A percentile compares a stretch with the other conserved stretches of the same genome.
Conservation (phyloP, 2,329 filamentous ascomycete genomes). For the Pseudogymnoascus verrucosus region DNA sequence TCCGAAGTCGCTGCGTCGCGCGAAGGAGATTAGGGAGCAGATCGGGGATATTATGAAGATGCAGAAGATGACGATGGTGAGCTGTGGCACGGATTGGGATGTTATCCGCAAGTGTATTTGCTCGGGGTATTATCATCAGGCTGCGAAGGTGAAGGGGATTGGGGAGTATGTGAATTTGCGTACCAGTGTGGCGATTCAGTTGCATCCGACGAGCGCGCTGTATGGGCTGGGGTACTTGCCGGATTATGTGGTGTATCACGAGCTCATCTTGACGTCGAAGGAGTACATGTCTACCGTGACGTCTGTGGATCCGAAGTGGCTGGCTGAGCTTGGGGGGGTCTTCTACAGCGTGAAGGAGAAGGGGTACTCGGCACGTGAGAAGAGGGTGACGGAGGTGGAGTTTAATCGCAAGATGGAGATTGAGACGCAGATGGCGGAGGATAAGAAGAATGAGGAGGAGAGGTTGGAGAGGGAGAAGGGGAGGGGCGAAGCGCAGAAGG, state of each 20-base stretch:
- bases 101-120: constrained; percentile 93
- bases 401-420: constrained; percentile 92
- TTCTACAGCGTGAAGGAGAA: constrained; percentile 98
- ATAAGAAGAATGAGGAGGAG: constrained; percentile 62
- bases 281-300: constrained; percentile 99
- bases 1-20: constrained; percentile 83
- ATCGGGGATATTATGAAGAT: constrained; percentile 88
- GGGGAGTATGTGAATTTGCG: constrained; percentile 96
- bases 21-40: constrained; percentile 91
- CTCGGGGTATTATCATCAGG: constrained; percentile 96
- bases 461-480: constrained; percentile 44
- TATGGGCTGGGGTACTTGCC: constrained; percentile 91
- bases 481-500: constrained; percentile 36
- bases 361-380: constrained; percentile 81
- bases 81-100: constrained; percentile 96
- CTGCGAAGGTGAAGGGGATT: constrained; percentile 89
- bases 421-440: constrained; percentile 82
- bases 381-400: constrained; percentile 79
- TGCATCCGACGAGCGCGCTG: constrained; percentile 88
- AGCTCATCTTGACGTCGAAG: constrained; percentile 91
- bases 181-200: constrained; percentile 85
- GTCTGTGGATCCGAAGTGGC: constrained; percentile 91
- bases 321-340: constrained; percentile 90
- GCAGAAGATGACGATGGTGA: constrained; percentile 80
- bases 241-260: constrained; percentile 96